Conservation (phyloP, 129 eudicot genomes). For the Daucus carota region DH1_v3.0 NC_030382.2:43050001-43050500, state of each 20-base stretch:
- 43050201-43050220: not conserved
- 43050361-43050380: conserved; percentile 94
- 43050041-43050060: not conserved
- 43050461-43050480: conserved; percentile 94
- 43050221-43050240: conserved; percentile 10
- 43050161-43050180: not conserved
- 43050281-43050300: conserved; percentile 86
- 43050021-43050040: not conserved
- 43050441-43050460: conserved; percentile 95
- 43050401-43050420: conserved; percentile 59
- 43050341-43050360: conserved; percentile 99
- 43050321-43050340: conserved; percentile 85
- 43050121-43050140: not conserved
- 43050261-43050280: conserved; percentile 31
- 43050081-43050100: not conserved
- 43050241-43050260: not conserved
- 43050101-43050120: not conserved
- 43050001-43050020: not conserved
- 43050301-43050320: conserved; percentile 94
- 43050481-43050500: conserved; percentile 44
- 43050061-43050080: not conserved
- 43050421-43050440: conserved; percentile 53
- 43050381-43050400: conserved; percentile 99
- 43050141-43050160: not conserved
- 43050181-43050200: not conserved